These are phyloP conservation scores for Cryoendolithus antarcticus DNA, from an alignment of 2,329 filamentous ascomycete genomes.

Conservation along the genomic window DNA sequence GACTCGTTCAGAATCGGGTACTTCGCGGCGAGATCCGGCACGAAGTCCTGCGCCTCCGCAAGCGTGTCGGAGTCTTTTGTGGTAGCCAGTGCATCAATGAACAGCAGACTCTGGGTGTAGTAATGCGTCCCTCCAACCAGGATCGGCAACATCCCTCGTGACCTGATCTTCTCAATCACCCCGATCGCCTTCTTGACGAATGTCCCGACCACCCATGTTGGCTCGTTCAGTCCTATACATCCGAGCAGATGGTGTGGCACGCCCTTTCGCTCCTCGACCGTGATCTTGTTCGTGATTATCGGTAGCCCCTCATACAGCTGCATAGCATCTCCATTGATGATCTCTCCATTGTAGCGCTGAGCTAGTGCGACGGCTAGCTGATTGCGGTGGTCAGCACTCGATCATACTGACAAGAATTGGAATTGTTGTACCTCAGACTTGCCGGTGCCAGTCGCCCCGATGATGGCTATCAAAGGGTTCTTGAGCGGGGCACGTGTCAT, in stretches of 20 bases:
- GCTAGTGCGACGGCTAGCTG: slow-evolving; percentile 87
- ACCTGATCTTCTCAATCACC: slow-evolving; percentile 65
- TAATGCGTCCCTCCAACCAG: slow-evolving; percentile 93
- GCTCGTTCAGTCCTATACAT: slow-evolving; percentile 60
- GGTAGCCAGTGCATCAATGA: slow-evolving; percentile 56
- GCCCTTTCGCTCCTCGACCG: slow-evolving; percentile 58
- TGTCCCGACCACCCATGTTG: slow-evolving; percentile 69
- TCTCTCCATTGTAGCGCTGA: slow-evolving; percentile 70
- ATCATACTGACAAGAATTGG: neutral
- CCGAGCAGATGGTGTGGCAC: slow-evolving; percentile 83
- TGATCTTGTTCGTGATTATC: slow-evolving; percentile 91
- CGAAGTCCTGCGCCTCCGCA: slow-evolving; percentile 15
- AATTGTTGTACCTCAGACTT: slow-evolving; percentile 63
- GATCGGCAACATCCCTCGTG: slow-evolving; percentile 70
- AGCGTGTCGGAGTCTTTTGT: slow-evolving; percentile 22
- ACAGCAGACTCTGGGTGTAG: slow-evolving; percentile 84
- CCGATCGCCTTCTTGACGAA: slow-evolving; percentile 60
- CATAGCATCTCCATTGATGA: slow-evolving; percentile 97
- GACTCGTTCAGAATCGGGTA: slow-evolving; percentile 62
- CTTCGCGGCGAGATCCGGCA: slow-evolving; percentile 21
- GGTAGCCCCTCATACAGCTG: slow-evolving; percentile 88
- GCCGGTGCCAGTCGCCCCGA: slow-evolving; percentile 85
- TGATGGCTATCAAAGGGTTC: slow-evolving; percentile 60
- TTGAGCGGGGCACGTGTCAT: slow-evolving; percentile 6
- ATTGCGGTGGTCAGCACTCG: slow-evolving; percentile 25